Evolutionary conservation across 257 asterid species (phyloP).

Genomic region (Plantago elongata): DNA sequence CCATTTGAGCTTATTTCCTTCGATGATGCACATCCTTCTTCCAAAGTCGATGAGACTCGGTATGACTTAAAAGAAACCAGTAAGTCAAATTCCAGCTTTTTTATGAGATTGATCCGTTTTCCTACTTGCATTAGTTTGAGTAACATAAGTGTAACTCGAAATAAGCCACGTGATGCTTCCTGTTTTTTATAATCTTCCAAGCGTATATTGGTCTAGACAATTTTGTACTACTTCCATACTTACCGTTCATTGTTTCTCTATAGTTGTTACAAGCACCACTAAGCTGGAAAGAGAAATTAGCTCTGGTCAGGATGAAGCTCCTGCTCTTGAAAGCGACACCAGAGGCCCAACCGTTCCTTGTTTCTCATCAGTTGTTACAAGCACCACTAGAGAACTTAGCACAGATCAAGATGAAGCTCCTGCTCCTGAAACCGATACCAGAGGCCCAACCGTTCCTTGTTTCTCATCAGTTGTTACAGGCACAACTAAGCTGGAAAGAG

Average conservation of each 20-base stretch:
- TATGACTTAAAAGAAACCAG: conserved; percentile 31
- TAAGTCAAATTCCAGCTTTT: conserved; percentile 29
- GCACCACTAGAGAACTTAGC: conserved; percentile 22
- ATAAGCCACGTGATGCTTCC: neutral
- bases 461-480: conserved; percentile 29
- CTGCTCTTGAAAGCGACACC: conserved; percentile 24
- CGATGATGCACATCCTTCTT: conserved; percentile 25
- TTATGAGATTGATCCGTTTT: neutral
- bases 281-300: conserved; percentile 18
- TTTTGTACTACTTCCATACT: conserved; percentile 1
- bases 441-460: conserved; percentile 6
- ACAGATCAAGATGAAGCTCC: conserved; percentile 31
- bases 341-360: conserved; percentile 5
- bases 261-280: conserved; percentile 24
- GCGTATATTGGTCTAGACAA: conserved; percentile 1
- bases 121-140: neutral
- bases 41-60: conserved; percentile 23
- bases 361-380: conserved; percentile 30
- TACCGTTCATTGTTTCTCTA: conserved; percentile 19
- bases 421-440: conserved; percentile 21
- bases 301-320: conserved; percentile 28
- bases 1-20: conserved; percentile 28
- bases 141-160: conserved; percentile 4
- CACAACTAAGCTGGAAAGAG: conserved; percentile 16
- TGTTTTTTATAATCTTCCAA: neutral